Percentiles rank a stretch among this genome's conserved stretches.
These are phyloP conservation scores for Phytophthora vignae DNA, from an alignment of 352 stramenopile genomes.

Conservation along the genomic window DNA sequence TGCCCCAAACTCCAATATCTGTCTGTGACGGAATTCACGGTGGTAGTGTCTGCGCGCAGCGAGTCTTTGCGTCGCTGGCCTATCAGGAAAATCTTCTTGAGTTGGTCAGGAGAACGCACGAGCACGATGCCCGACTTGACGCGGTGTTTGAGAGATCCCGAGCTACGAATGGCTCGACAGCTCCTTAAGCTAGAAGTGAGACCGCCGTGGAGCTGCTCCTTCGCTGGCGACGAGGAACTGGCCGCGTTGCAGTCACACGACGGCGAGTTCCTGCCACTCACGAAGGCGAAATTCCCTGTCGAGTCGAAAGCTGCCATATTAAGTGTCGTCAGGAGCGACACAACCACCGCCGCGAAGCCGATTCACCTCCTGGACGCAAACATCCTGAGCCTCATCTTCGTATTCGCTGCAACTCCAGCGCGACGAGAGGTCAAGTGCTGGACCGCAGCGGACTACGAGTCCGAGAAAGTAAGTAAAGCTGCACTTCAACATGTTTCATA, in stretches of 20 bases:
- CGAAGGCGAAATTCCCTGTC: neutral
- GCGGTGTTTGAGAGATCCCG: too few species aligned
- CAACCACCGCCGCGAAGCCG: neutral
- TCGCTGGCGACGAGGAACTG: neutral
- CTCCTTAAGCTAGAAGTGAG: neutral
- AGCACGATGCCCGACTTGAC: too few species aligned
- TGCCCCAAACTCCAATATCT: too few species aligned
- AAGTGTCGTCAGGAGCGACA: neutral
- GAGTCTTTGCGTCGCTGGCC: too few species aligned
- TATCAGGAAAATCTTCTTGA: too few species aligned
- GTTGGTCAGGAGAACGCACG: too few species aligned
- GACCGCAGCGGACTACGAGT: neutral
- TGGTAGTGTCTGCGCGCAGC: too few species aligned
- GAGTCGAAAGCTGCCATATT: too few species aligned
- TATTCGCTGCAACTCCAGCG: neutral
- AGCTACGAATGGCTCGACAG: neutral
- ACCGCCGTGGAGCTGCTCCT: neutral
- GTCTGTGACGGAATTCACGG: too few species aligned
- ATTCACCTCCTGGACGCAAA: neutral
- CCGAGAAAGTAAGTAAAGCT: neutral
- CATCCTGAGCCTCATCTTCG: neutral
- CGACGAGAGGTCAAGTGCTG: neutral
- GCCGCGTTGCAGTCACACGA: neutral
- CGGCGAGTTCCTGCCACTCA: neutral
- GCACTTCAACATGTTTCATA: conserved; percentile 16